phyloP scores from a whole-genome alignment of 768 basidiomycete genomes.

The Suillus tomentosus region DNA sequence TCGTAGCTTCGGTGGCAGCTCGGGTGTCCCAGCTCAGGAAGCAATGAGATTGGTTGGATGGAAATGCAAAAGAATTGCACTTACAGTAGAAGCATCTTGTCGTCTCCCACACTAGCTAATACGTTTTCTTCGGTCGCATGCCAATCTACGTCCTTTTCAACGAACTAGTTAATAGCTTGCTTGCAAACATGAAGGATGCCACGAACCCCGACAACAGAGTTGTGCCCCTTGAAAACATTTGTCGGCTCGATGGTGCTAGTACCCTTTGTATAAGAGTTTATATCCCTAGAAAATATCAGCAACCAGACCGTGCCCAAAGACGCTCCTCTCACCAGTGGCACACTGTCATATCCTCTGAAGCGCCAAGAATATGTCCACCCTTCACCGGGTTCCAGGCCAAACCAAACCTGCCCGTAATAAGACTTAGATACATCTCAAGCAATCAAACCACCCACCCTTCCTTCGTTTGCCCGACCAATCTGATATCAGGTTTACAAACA shows the following conservation, averaged over 20 bases:
- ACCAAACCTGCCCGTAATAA: conserved; percentile 70
- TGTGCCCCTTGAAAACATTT: conserved; percentile 83
- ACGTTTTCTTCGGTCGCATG: conserved; percentile 77
- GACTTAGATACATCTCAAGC: conserved; percentile 2
- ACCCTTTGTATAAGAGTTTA: conserved; percentile 83
- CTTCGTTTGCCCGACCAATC: conserved; percentile 83
- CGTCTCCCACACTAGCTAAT: conserved; percentile 95
- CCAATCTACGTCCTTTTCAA: conserved; percentile 91
- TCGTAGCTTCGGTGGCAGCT: conserved; percentile 63
- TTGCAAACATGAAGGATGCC: neutral
- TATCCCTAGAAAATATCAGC: conserved; percentile 62
- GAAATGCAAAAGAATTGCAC: conserved; percentile 32
- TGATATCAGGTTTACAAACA: conserved; percentile 87
- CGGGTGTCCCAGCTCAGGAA: conserved; percentile 87
- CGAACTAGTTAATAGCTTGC: conserved; percentile 6
- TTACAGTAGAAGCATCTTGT: conserved; percentile 91
- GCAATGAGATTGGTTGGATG: conserved; percentile 7
- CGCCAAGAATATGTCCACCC: conserved; percentile 82
- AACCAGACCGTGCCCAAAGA: neutral
- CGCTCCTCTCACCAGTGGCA: conserved; percentile 73
- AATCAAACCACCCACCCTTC: conserved; percentile 72
- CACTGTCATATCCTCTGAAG: conserved; percentile 94
- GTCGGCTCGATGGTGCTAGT: conserved; percentile 84
- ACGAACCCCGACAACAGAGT: conserved; percentile 88
- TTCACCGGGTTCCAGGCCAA: conserved; percentile 90